Percentiles rank a stretch among this genome's conserved stretches.
Conservation (phyloP, 306 rosid genomes). For the Prinsepia uniflora region DNA sequence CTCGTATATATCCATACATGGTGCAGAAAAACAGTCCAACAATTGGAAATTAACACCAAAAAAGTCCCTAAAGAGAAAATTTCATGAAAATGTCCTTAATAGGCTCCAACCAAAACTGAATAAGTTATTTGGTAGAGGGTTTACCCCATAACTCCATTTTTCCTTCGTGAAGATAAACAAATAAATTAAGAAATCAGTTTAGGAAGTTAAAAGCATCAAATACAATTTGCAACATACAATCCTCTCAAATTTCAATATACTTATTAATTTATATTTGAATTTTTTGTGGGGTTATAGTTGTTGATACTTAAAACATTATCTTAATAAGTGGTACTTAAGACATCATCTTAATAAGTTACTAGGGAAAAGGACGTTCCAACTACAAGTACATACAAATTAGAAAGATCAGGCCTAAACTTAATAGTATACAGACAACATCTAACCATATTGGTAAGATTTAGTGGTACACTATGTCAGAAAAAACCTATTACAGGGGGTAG, state of each 20-base stretch:
- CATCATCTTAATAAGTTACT: not conserved
- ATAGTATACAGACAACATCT: too few species aligned
- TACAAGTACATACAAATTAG: too few species aligned
- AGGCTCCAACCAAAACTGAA: not conserved
- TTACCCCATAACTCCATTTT: not conserved
- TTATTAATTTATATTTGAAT: not conserved
- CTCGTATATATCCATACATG: not conserved
- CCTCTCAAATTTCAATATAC: not conserved
- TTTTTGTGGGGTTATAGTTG: not conserved
- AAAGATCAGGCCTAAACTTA: too few species aligned
- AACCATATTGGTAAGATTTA: too few species aligned
- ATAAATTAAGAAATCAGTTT: not conserved
- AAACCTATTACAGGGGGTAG: too few species aligned
- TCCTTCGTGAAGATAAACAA: not conserved
- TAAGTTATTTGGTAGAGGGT: not conserved
- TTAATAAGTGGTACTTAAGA: too few species aligned
- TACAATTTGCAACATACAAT: not conserved
- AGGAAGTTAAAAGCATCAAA: not conserved
- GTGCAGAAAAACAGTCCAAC: constrained; percentile 2
- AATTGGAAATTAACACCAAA: not conserved
- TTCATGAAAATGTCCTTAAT: not conserved
- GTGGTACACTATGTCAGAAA: too few species aligned
- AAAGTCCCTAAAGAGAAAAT: not conserved
- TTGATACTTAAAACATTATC: not conserved
- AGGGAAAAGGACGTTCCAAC: too few species aligned